Base-by-base conservation (phyloP, 2,329 filamentous ascomycete species). In the Aspergillus calidoustus region DNA sequence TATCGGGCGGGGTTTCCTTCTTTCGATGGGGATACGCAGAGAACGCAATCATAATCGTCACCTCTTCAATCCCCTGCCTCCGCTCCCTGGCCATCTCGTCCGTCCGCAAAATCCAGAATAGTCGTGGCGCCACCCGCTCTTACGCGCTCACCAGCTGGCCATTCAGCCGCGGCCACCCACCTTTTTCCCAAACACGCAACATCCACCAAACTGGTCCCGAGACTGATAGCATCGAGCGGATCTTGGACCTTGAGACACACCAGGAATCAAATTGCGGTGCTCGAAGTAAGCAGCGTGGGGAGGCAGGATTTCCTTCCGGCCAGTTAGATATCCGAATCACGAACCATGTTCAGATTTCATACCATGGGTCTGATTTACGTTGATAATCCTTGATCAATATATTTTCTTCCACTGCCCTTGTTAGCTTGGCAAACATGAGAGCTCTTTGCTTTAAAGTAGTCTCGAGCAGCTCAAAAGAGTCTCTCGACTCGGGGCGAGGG, bases 21-120 rank as follows among this genome's bases (percentile, higher is more conserved):
- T 64, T 71, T 51, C 70, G 70, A 8, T 74, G 72, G 72, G 50
- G 69, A 7, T 71, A 67, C 31, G 69, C 72, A 7, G 73, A 75
- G 59, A 68, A 66, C 11, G 68, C 73, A 31, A 49, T 75, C 8
- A 69, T 75, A 7, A 74, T 76, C 17, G 68, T 74, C 25, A 74
- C 72, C 2, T 67, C 72, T 1, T 76, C 72, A 0, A 64, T 75
- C 4, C 72, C 74, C 1, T 71, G 68, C 15, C 62, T 76, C 7
- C 68, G 72, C 17, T 71, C 70, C 0, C 52, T 74, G 22, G 19
- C 56, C 2, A 38, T 64, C 11, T 57, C 59, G 5, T 62, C 56
- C 3, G 51, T 57, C 17, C 59, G 30, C 15, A 52, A 53, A 4
- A 34, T 57, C 30, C 34, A 53, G 51, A 41, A 28, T 7, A 38